Conservation (phyloP, 164 flowering plant species). For the Akebia trifoliata region DNA sequence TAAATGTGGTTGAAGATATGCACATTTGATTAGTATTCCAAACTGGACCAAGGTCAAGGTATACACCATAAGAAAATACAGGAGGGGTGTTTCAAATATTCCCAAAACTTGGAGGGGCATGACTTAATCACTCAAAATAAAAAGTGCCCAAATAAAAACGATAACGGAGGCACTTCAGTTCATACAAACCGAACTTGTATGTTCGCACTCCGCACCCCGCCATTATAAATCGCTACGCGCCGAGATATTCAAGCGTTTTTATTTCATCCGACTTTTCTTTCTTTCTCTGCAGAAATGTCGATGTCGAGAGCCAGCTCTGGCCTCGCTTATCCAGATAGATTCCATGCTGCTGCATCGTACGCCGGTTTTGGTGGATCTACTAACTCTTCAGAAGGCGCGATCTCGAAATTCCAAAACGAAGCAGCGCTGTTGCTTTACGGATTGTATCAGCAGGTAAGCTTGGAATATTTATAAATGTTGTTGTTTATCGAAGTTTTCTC, state of each 20-base stretch:
- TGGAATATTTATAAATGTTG: background rate
- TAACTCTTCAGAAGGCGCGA: slow-evolving; percentile 32
- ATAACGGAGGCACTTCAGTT: too few relatives aligned
- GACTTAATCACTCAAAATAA: too few relatives aligned
- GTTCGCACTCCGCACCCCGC: too few relatives aligned
- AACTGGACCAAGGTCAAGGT: too few relatives aligned
- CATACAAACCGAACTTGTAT: too few relatives aligned
- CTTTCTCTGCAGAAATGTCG: slow-evolving; percentile 30
- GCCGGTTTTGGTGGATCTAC: slow-evolving; percentile 87
- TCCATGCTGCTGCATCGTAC: slow-evolving; percentile 91
- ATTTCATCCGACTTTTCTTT: background rate
- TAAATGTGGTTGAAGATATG: too few relatives aligned
- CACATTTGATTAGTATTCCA: too few relatives aligned
- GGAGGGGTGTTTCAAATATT: too few relatives aligned
- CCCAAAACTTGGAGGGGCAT: too few relatives aligned
- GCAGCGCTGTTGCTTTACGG: slow-evolving; percentile 84
- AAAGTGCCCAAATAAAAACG: too few relatives aligned
- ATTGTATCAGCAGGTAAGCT: slow-evolving; percentile 73
- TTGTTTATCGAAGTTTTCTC: background rate
- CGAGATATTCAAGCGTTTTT: background rate
- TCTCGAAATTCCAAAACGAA: slow-evolving; percentile 68
- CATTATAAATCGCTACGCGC: too few relatives aligned
- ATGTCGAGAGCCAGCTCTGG: slow-evolving; percentile 86
- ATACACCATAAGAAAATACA: too few relatives aligned
- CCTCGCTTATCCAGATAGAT: slow-evolving; percentile 88